These are phyloP conservation scores for Colletotrichum sp. DNA, from an alignment of 2,329 filamentous ascomycete species.

Conservation along the genomic window DNA sequence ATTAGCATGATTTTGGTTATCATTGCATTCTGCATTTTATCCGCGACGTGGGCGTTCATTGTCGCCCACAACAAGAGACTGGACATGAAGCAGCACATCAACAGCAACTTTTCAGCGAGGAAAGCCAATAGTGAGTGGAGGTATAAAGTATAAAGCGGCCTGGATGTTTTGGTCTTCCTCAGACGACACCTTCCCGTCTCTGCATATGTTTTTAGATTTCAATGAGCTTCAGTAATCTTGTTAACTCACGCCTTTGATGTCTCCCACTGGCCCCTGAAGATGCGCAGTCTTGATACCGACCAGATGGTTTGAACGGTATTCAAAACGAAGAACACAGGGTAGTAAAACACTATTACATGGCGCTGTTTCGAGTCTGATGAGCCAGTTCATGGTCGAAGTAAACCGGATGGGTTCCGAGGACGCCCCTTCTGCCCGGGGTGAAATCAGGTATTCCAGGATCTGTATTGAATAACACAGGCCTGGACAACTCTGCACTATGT, in stretches of 20 bases:
- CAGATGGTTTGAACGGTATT: neutral
- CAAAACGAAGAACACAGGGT: neutral
- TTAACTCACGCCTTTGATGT: neutral
- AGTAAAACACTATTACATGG: neutral
- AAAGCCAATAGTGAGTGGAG: neutral
- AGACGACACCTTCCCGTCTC: neutral
- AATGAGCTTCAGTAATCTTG: neutral
- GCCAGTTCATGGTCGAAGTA: neutral
- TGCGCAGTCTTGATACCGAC: neutral
- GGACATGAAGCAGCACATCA: neutral
- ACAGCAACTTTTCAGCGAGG: neutral
- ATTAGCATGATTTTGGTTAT: conserved; percentile 10
- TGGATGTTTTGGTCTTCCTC: neutral
- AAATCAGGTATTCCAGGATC: neutral
- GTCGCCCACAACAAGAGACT: neutral
- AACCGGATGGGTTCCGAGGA: neutral
- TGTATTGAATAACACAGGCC: too few species aligned
- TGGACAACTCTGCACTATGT: neutral
- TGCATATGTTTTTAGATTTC: neutral
- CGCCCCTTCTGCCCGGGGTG: neutral
- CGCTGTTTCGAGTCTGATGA: neutral
- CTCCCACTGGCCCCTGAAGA: neutral
- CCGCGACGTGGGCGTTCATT: conserved; percentile 14
- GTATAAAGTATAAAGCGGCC: neutral
- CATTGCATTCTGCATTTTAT: neutral